These are phyloP conservation scores for Leccinum fallax DNA, from an alignment of 1,284 basidiomycete species.

Conservation along the genomic window DNA sequence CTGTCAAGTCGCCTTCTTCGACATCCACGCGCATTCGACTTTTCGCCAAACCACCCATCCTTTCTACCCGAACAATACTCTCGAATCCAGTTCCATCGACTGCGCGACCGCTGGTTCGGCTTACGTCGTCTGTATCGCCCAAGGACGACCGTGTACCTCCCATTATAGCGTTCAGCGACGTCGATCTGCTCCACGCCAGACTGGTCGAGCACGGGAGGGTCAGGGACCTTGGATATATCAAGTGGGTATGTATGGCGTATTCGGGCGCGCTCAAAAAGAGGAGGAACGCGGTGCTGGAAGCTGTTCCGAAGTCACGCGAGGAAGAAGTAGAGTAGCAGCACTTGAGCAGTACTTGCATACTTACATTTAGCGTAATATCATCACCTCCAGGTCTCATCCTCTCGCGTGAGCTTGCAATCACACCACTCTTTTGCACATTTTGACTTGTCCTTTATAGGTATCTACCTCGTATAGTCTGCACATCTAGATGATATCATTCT, in stretches of 20 bases:
- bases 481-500: too few relatives aligned
- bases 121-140: slow-evolving; percentile 51
- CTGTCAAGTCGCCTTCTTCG: neutral
- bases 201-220: slow-evolving; percentile 47
- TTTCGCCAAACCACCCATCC: slow-evolving; percentile 44
- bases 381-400: too few relatives aligned
- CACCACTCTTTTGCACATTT: too few relatives aligned
- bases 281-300: slow-evolving; percentile 49
- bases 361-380: too few relatives aligned
- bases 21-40: slow-evolving; percentile 14
- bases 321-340: slow-evolving; percentile 14
- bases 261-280: slow-evolving; percentile 62
- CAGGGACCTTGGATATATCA: slow-evolving; percentile 59
- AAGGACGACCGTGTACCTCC: slow-evolving; percentile 73
- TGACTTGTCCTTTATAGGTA: too few relatives aligned
- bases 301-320: slow-evolving; percentile 11
- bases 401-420: too few relatives aligned
- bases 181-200: slow-evolving; percentile 68
- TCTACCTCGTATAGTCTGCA: too few relatives aligned
- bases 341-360: too few relatives aligned
- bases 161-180: slow-evolving; percentile 61
- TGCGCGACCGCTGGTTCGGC: slow-evolving; percentile 63
- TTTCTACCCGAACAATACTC: slow-evolving; percentile 58
- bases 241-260: slow-evolving; percentile 68
- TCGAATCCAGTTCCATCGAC: slow-evolving; percentile 33